A percentile compares a stretch with the other conserved stretches of the same genome.
phyloP scores from a whole-genome alignment of 129 eudicot species.

The Tagetes patula region DNA sequence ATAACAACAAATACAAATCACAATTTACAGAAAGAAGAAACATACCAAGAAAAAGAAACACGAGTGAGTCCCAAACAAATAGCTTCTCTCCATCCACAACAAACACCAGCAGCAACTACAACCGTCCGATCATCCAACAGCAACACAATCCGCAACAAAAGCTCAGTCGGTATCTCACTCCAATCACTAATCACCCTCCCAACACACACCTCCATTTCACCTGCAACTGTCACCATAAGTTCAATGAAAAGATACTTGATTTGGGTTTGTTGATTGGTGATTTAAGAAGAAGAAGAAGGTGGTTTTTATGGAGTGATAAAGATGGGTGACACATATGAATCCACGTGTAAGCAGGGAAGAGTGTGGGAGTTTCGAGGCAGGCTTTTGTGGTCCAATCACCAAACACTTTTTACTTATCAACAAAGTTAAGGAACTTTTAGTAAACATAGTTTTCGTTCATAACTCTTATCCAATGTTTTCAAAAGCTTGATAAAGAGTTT shows the following conservation, averaged over 20 bases:
- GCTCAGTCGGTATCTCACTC: slow-evolving; percentile 91
- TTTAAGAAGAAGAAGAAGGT: background rate
- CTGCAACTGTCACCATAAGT: background rate
- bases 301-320: slow-evolving; percentile 19
- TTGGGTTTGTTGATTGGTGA: background rate
- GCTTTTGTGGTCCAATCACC: slow-evolving; percentile 25
- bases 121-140: slow-evolving; percentile 73
- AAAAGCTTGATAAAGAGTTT: too few species aligned
- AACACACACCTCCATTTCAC: slow-evolving; percentile 38
- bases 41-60: slow-evolving; percentile 83
- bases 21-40: background rate
- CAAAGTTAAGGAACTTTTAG: background rate
- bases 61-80: slow-evolving; percentile 62
- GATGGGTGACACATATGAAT: slow-evolving; percentile 27
- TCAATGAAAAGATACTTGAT: too few species aligned
- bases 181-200: slow-evolving; percentile 52
- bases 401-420: background rate
- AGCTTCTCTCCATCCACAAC: slow-evolving; percentile 93
- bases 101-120: slow-evolving; percentile 78
- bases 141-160: slow-evolving; percentile 55
- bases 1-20: background rate
- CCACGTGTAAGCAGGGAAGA: slow-evolving; percentile 31
- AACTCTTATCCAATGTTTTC: too few species aligned
- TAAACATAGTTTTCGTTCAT: background rate
- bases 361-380: slow-evolving; percentile 10